Percentiles rank a stretch among this genome's conserved stretches.
phyloP scores from a whole-genome alignment of 768 basidiomycete species.

The Amanita brunnescens region DNA sequence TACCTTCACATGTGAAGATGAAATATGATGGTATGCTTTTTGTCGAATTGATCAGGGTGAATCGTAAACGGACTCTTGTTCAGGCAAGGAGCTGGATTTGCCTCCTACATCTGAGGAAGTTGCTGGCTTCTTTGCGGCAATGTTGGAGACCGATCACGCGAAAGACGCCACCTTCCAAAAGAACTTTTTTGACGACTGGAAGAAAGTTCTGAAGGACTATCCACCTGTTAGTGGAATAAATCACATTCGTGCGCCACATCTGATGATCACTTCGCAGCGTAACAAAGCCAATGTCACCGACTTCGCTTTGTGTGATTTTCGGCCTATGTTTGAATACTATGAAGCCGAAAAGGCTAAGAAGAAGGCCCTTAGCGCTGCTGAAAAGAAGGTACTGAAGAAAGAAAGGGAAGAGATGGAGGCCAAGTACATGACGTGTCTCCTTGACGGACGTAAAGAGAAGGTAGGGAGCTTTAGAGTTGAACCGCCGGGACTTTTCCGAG shows the following conservation, averaged over 20 bases:
- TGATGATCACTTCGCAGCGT: conserved; percentile 29
- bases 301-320: conserved; percentile 85
- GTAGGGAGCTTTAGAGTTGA: conserved; percentile 97
- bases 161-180: conserved; percentile 81
- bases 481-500: conserved; percentile 96
- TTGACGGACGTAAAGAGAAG: conserved; percentile 97
- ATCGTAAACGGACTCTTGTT: conserved; percentile 8
- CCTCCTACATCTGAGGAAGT: conserved; percentile 90
- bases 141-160: conserved; percentile 90
- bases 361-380: conserved; percentile 73
- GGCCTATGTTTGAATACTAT: conserved; percentile 88
- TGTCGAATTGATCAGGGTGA: background rate
- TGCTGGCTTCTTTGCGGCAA: conserved; percentile 89
- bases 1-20: conserved; percentile 84
- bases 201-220: conserved; percentile 61
- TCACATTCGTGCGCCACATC: background rate
- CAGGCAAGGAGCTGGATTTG: conserved; percentile 74
- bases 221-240: conserved; percentile 56
- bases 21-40: conserved; percentile 72
- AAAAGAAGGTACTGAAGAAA: conserved; percentile 90
- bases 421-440: conserved; percentile 76
- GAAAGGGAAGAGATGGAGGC: conserved; percentile 77
- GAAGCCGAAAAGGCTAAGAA: conserved; percentile 90
- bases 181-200: conserved; percentile 95
- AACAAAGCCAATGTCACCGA: conserved; percentile 67